These are phyloP conservation scores for Alternaria longipes DNA, from an alignment of 2,329 filamentous ascomycete species.

Conservation along the genomic window DNA sequence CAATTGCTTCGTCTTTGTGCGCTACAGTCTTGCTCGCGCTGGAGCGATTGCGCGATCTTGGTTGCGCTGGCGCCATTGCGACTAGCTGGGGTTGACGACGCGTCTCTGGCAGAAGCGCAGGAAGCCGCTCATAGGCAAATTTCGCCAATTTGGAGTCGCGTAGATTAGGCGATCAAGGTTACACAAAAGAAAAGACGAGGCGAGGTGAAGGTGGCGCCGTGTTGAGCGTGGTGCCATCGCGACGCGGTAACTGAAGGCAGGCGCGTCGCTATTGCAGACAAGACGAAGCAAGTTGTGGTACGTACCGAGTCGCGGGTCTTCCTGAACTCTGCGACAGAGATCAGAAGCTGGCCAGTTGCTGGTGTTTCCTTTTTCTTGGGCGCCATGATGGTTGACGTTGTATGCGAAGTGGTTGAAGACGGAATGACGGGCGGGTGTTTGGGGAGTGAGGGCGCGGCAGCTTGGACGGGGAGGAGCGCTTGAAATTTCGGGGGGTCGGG, in stretches of 20 bases:
- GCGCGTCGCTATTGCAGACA: constrained; percentile 26
- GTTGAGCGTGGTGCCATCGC: constrained; percentile 16
- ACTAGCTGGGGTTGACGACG: not conserved
- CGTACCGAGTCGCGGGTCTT: constrained; percentile 84
- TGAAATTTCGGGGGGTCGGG: constrained; percentile 5
- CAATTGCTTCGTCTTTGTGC: constrained; percentile 11
- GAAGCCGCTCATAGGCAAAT: constrained; percentile 6
- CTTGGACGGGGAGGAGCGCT: not conserved
- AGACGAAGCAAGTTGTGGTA: constrained; percentile 27
- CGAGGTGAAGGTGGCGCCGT: constrained; percentile 14
- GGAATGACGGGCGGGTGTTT: constrained; percentile 11
- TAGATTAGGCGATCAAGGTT: constrained; percentile 31
- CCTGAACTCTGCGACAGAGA: constrained; percentile 79
- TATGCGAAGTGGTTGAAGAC: constrained; percentile 16
- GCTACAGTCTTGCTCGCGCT: constrained; percentile 1
- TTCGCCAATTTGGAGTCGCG: constrained; percentile 32
- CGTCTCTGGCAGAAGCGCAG: constrained; percentile 15
- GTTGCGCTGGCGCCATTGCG: constrained; percentile 15
- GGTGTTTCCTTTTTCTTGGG: constrained; percentile 42
- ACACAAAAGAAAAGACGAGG: constrained; percentile 4
- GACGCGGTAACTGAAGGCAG: constrained; percentile 22
- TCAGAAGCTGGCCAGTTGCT: constrained; percentile 44
- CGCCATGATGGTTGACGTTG: constrained; percentile 34
- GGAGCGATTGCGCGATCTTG: constrained; percentile 27
- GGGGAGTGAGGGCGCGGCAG: constrained; percentile 10